Base-by-base conservation (phyloP, 345 rosid species). In the Anastatica hierochuntica region DNA sequence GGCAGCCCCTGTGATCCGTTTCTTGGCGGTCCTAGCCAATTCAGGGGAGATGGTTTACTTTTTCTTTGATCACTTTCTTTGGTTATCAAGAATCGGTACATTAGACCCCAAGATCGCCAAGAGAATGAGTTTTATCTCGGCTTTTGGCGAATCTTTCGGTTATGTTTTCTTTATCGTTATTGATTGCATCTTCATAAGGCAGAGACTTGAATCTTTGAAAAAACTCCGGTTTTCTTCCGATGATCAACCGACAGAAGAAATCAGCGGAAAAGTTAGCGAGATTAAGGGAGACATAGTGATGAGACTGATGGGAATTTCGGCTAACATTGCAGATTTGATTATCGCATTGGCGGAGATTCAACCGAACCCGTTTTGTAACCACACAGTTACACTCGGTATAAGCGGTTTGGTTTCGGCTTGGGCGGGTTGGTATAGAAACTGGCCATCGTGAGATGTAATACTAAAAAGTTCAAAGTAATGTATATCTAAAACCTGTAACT, bases 391-490 rank as follows among this genome's bases (percentile, higher is more conserved):
- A 31, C 82, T 87, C 8, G 94, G 95, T 4, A 76, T 90, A 41
- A 84, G 96, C 34, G 96, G 98, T 7, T 68, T 87, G 63, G 98
- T 90, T 47, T 87, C 98, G 23, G 94, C 98, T 2, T 90, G 98
- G 98, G 77, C 96, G 4, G 98, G 98, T 43, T 90, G 98, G 96
- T 90, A 90, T 51, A 77, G 98, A 47, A 87, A 90, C 39, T 90
- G 95, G 97, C 95, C 94, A 4, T 79, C 84, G 0, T 89, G 49
- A 60, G 49, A 44, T 63, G 37, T 26, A 11, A 21, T n/a, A n/a
- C n/a, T n/a, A 7, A 13, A 5, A 3, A 21, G 5, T 21, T 5
- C 24, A 21, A 21, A 5, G 24, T 21, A 21, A 21, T 21, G 24
- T 2, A 21, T 5, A 21, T 21, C 3, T 3, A 3, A 17, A 41